Percentiles rank a stretch among this genome's conserved stretches.
Conservation (phyloP, 2,329 filamentous ascomycete species). For the Beauveria australis region DNA sequence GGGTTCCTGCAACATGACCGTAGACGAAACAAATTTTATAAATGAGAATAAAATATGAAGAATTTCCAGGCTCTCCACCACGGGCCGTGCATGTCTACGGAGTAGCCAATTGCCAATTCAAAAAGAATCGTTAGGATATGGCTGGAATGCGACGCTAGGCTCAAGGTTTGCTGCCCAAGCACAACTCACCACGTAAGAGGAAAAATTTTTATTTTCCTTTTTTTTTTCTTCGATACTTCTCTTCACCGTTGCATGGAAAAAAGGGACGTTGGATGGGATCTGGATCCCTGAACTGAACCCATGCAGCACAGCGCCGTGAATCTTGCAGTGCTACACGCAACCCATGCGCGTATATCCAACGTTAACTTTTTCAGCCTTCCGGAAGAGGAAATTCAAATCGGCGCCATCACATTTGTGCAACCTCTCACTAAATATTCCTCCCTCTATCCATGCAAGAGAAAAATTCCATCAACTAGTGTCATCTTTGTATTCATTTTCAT, state of each 20-base stretch:
- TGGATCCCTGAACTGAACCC: too few relatives aligned
- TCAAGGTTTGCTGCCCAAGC: too few relatives aligned
- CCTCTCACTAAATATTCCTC: not conserved
- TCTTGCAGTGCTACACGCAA: not conserved
- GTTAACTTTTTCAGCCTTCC: not conserved
- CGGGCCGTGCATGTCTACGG: too few relatives aligned
- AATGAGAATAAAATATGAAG: not conserved
- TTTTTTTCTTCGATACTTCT: not conserved
- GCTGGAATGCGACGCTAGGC: too few relatives aligned
- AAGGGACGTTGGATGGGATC: not conserved
- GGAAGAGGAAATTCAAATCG: constrained; percentile 3
- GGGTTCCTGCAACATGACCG: too few relatives aligned
- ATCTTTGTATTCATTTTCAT: too few relatives aligned
- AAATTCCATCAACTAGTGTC: too few relatives aligned
- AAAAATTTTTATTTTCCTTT: not conserved
- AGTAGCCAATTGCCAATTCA: too few relatives aligned
- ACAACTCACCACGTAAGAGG: too few relatives aligned
- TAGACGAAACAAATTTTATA: not conserved
- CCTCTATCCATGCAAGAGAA: not conserved
- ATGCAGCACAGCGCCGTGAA: too few relatives aligned
- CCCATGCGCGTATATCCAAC: not conserved
- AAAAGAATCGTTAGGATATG: too few relatives aligned
- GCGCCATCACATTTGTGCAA: constrained; percentile 1
- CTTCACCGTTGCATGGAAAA: not conserved
- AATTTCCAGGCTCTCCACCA: too few relatives aligned